These are phyloP conservation scores for Strombidium stylifer DNA, from an alignment of 73 alveolate species.

Conservation along the genomic window DNA sequence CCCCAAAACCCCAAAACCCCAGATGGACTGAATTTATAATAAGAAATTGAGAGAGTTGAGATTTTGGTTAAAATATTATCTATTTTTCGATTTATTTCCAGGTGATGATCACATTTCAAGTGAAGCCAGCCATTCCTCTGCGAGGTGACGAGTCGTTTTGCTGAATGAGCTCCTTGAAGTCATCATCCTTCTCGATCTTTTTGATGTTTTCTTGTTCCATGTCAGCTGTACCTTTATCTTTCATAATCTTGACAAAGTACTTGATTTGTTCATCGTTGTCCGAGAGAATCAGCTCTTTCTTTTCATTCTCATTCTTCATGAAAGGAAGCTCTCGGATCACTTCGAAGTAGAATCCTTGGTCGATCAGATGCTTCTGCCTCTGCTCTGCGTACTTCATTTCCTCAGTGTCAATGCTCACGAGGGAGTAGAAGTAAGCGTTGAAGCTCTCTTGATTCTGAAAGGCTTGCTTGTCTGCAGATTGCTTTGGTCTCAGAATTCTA, in stretches of 20 bases:
- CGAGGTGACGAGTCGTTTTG: too few relatives aligned
- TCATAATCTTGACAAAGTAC: not conserved
- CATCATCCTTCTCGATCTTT: conserved; percentile 24
- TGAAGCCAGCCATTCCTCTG: too few relatives aligned
- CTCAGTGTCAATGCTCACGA: conserved; percentile 91
- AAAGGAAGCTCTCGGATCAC: conserved; percentile 58
- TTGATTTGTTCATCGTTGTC: conserved; percentile 1
- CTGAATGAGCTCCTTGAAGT: not conserved
- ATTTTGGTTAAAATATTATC: too few relatives aligned
- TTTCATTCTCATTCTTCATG: conserved; percentile 5
- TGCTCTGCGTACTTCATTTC: conserved; percentile 95
- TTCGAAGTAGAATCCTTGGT: conserved; percentile 91
- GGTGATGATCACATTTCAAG: too few relatives aligned
- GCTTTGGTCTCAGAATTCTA: conserved; percentile 95
- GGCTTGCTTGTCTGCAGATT: conserved; percentile 25
- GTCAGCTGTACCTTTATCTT: conserved; percentile 17
- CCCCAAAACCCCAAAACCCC: too few relatives aligned
- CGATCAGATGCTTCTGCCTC: conserved; percentile 92
- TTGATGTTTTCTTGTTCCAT: conserved; percentile 11
- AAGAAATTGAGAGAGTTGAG: too few relatives aligned
- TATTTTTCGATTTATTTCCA: too few relatives aligned
- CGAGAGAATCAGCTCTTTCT: not conserved
- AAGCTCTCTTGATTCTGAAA: conserved; percentile 52
- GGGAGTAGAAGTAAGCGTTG: conserved; percentile 95
- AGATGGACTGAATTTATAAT: too few relatives aligned